These are phyloP conservation scores for Nemania sp. DNA, from an alignment of 2,329 filamentous ascomycete species.

Conservation along the genomic window DNA sequence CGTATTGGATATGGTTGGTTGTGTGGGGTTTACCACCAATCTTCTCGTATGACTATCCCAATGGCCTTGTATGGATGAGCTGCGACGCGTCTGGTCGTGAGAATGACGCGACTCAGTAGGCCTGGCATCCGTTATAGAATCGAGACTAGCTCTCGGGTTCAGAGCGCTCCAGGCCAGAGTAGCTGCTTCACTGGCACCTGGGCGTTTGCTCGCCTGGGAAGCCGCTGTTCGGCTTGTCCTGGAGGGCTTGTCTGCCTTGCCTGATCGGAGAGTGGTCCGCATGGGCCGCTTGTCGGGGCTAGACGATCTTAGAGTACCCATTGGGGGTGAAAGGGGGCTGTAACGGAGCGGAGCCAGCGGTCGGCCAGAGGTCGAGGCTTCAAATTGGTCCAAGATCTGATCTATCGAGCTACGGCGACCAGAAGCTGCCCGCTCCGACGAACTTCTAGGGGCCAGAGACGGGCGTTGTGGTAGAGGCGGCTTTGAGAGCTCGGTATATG, in stretches of 20 bases:
- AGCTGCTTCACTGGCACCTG: constrained; percentile 65
- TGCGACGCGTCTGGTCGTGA: constrained; percentile 38
- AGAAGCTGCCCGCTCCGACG: constrained; percentile 53
- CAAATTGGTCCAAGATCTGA: constrained; percentile 31
- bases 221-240: constrained; percentile 48
- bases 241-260: constrained; percentile 49
- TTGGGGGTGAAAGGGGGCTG: constrained; percentile 39
- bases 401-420: constrained; percentile 40
- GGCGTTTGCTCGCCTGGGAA: constrained; percentile 52
- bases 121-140: constrained; percentile 32
- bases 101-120: constrained; percentile 40
- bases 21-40: constrained; percentile 49
- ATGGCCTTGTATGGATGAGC: constrained; percentile 43
- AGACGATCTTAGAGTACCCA: constrained; percentile 51
- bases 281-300: constrained; percentile 66
- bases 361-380: constrained; percentile 36
- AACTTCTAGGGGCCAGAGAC: constrained; percentile 57
- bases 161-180: constrained; percentile 64
- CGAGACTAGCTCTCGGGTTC: constrained; percentile 41
- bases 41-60: constrained; percentile 62
- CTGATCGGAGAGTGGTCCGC: constrained; percentile 63
- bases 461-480: constrained; percentile 64
- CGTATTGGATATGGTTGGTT: constrained; percentile 36
- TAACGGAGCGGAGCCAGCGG: constrained; percentile 40
- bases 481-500: constrained; percentile 79